phyloP scores from a whole-genome alignment of 805 yeast species.

The Tetrapisispora iriomotensis region DNA sequence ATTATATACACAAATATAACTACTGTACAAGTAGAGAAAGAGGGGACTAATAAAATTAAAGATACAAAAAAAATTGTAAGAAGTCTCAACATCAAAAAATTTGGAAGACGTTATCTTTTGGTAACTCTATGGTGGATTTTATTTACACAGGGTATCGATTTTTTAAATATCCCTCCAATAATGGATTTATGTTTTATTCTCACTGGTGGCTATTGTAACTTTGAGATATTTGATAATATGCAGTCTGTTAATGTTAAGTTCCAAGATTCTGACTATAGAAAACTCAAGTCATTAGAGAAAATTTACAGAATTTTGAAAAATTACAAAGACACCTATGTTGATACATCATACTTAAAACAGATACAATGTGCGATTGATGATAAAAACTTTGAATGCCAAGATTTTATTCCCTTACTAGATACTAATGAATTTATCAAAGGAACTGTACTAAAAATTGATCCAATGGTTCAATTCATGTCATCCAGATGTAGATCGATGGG shows the following conservation, averaged over 20 bases:
- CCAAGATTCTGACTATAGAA: slow-evolving; percentile 12
- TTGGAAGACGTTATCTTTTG: slow-evolving; percentile 34
- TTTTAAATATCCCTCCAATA: slow-evolving; percentile 64
- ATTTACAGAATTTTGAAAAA: slow-evolving; percentile 6
- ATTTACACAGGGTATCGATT: slow-evolving; percentile 65
- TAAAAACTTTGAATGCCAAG: not conserved
- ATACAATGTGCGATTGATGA: not conserved
- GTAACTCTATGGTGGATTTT: slow-evolving; percentile 75
- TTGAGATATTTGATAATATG: slow-evolving; percentile 16
- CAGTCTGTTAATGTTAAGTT: slow-evolving; percentile 6
- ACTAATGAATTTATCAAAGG: slow-evolving; percentile 1
- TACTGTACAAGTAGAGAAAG: slow-evolving; percentile 1
- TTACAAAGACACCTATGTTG: not conserved
- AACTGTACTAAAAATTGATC: slow-evolving; percentile 4
- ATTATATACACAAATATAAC: slow-evolving; percentile 8
- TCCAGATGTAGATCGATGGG: slow-evolving; percentile 45
- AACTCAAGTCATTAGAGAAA: slow-evolving; percentile 9
- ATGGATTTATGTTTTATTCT: slow-evolving; percentile 76
- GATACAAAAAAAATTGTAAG: not conserved
- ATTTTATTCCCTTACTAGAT: not conserved
- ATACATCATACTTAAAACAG: not conserved
- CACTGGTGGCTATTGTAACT: slow-evolving; percentile 74
- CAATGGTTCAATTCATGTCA: slow-evolving; percentile 9
- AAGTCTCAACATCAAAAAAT: not conserved
- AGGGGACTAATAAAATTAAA: not conserved